These are phyloP conservation scores for Grammothele lineata DNA, from an alignment of 768 basidiomycete species.

Conservation along the genomic window DNA sequence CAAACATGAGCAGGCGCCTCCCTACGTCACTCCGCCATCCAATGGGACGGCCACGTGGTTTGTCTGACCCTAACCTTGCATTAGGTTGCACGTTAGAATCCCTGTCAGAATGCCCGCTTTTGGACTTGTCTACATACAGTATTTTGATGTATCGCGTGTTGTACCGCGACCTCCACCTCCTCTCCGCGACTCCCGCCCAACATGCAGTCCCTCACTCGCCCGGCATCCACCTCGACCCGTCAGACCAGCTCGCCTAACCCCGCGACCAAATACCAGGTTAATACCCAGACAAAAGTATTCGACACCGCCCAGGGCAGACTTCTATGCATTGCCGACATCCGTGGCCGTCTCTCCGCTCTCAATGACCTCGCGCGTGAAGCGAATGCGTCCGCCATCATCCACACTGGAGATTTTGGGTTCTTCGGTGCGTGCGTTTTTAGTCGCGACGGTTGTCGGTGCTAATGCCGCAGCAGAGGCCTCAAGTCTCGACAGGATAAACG, in stretches of 20 bases:
- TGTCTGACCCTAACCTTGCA: no score
- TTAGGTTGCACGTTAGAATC: no score
- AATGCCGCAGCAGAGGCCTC: conserved; percentile 49
- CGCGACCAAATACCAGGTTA: conserved; percentile 43
- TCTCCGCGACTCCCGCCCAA: conserved; percentile 18
- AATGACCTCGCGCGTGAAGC: conserved; percentile 88
- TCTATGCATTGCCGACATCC: conserved; percentile 92
- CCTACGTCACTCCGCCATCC: no score
- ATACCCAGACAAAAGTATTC: conserved; percentile 75
- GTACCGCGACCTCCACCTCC: not conserved
- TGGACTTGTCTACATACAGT: no score
- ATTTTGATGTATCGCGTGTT: no score
- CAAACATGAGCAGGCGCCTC: no score
- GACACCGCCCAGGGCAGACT: conserved; percentile 81
- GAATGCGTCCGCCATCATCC: conserved; percentile 89
- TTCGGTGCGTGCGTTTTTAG: conserved; percentile 55
- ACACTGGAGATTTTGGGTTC: conserved; percentile 99
- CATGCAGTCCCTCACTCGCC: conserved; percentile 55
- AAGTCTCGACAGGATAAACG: conserved; percentile 87
- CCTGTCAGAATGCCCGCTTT: no score
- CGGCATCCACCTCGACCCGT: conserved; percentile 58
- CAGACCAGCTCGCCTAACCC: conserved; percentile 55
- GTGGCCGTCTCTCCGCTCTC: conserved; percentile 81
- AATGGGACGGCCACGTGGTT: no score
- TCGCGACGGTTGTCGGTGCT: not conserved